Percentiles rank a stretch among this genome's conserved stretches.
Evolutionary conservation across 768 basidiomycete genomes (phyloP).

Genomic region (Xanthoconium stramineum): DNA sequence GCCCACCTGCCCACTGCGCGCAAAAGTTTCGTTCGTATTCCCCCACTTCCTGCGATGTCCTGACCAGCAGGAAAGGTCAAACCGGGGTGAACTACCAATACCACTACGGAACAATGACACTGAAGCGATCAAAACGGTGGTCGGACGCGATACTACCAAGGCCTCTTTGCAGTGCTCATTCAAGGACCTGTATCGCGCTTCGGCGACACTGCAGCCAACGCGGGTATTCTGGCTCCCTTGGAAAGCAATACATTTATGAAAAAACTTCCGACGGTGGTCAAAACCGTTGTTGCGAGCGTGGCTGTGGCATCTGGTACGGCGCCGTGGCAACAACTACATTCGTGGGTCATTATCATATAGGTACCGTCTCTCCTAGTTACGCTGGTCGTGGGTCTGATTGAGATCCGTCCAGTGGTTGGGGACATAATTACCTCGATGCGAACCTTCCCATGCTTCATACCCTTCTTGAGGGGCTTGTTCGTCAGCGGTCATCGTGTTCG

Average conservation of each 20-base stretch:
- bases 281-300: slow-evolving; percentile 76
- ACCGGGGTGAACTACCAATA: slow-evolving; percentile 99
- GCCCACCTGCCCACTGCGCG: too few relatives aligned
- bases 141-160: slow-evolving; percentile 82
- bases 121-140: slow-evolving; percentile 67
- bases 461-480: slow-evolving; percentile 54
- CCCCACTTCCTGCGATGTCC: too few relatives aligned
- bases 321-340: slow-evolving; percentile 92
- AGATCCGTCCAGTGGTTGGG: slow-evolving; percentile 62
- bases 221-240: slow-evolving; percentile 83
- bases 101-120: slow-evolving; percentile 76
- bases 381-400: not conserved
- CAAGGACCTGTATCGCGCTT: slow-evolving; percentile 86
- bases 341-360: slow-evolving; percentile 84
- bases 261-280: slow-evolving; percentile 56
- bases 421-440: slow-evolving; percentile 85
- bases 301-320: slow-evolving; percentile 88
- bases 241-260: slow-evolving; percentile 71
- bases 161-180: slow-evolving; percentile 78
- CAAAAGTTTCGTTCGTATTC: too few relatives aligned
- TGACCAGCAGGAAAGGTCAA: too few relatives aligned
- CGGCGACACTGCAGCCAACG: slow-evolving; percentile 94
- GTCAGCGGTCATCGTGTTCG: slow-evolving; percentile 93
- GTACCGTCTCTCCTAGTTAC: slow-evolving; percentile 18
- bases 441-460: too few relatives aligned